These are phyloP conservation scores for Bidens hawaiensis DNA, from an alignment of 140 eudicot species.

Conservation along the genomic window DNA sequence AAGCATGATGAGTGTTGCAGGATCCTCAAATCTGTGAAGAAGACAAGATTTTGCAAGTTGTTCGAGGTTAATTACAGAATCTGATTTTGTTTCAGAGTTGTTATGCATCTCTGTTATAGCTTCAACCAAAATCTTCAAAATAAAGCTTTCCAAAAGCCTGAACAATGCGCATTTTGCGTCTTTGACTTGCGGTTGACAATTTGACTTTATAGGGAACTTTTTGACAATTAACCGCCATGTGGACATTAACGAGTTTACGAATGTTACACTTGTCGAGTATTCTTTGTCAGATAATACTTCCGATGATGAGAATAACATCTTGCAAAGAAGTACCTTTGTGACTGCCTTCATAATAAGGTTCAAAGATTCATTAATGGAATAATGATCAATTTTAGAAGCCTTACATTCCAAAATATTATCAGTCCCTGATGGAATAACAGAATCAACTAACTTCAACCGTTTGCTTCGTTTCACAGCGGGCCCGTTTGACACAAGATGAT, in stretches of 20 bases:
- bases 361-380: slow-evolving; percentile 42
- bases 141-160: slow-evolving; percentile 58
- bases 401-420: slow-evolving; percentile 43
- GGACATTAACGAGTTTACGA: slow-evolving; percentile 46
- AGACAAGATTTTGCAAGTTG: slow-evolving; percentile 59
- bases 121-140: slow-evolving; percentile 39
- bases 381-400: slow-evolving; percentile 26
- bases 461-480: slow-evolving; percentile 30
- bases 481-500: slow-evolving; percentile 34
- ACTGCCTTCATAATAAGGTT: slow-evolving; percentile 47
- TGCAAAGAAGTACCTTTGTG: slow-evolving; percentile 60
- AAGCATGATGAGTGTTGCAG: slow-evolving; percentile 47
- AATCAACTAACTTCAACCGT: slow-evolving; percentile 50
- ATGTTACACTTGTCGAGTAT: slow-evolving; percentile 28
- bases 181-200: slow-evolving; percentile 15
- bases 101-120: slow-evolving; percentile 39
- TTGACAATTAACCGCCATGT: slow-evolving; percentile 63
- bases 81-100: slow-evolving; percentile 25
- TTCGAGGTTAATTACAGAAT: slow-evolving; percentile 50
- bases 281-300: slow-evolving; percentile 31
- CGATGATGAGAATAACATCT: slow-evolving; percentile 35
- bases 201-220: slow-evolving; percentile 32
- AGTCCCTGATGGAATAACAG: slow-evolving; percentile 45
- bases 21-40: slow-evolving; percentile 76
- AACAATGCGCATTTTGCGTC: slow-evolving; percentile 32